Conservation (phyloP, 306 rosid species). For the Sesbania bispinosa region DNA sequence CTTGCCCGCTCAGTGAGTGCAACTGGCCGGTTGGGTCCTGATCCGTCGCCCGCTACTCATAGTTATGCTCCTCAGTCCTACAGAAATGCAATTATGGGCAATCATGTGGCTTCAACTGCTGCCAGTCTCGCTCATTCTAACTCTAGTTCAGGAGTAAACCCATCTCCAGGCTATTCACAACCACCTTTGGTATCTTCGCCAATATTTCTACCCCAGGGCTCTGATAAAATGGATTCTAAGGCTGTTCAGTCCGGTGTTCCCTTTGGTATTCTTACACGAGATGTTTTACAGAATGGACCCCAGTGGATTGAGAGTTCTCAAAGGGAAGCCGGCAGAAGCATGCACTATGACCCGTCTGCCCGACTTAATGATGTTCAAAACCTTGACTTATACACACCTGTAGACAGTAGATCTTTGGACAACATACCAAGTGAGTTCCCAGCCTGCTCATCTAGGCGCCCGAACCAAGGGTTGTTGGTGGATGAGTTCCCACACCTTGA, state of each 20-base stretch:
- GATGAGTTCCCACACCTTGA: constrained; percentile 98
- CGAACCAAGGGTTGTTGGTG: constrained; percentile 60
- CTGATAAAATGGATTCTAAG: constrained; percentile 55
- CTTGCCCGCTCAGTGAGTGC: constrained; percentile 90
- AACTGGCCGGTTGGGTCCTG: constrained; percentile 90
- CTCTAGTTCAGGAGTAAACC: constrained; percentile 53
- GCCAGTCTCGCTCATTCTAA: constrained; percentile 51
- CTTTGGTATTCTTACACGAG: constrained; percentile 48
- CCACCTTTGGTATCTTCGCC: constrained; percentile 64
- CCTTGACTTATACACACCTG: constrained; percentile 48
- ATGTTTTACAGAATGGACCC: constrained; percentile 54
- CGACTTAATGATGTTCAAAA: constrained; percentile 49
- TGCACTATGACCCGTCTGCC: constrained; percentile 52
- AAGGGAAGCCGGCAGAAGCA: constrained; percentile 50
- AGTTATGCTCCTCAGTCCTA: constrained; percentile 82
- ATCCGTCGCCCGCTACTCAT: constrained; percentile 72
- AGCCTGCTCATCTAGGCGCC: constrained; percentile 67
- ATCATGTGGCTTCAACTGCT: constrained; percentile 45
- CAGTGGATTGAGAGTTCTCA: constrained; percentile 72
- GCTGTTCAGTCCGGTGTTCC: constrained; percentile 53
- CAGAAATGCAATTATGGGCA: constrained; percentile 91
- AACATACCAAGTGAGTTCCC: constrained; percentile 44
- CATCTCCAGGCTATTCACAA: constrained; percentile 58
- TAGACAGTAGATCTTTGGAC: constrained; percentile 47
- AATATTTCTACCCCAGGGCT: constrained; percentile 53